A percentile compares a stretch with the other conserved stretches of the same genome.
phyloP scores from a whole-genome alignment of 352 stramenopile genomes.

The Halophytophthora polymorphica region DNA sequence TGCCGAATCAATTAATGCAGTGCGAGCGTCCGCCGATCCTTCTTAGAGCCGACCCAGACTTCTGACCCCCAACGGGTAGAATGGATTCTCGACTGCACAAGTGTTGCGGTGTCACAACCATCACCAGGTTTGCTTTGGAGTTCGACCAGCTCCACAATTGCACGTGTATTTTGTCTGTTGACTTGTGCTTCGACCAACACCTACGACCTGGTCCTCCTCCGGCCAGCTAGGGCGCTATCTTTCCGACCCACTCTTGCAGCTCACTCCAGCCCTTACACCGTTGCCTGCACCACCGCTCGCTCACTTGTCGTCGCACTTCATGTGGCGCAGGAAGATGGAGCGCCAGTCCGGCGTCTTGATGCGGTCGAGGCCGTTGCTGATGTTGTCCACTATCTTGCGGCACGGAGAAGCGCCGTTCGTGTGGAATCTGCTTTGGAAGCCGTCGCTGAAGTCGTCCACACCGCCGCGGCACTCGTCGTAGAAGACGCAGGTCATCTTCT shows the following conservation, averaged over 20 bases:
- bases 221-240: conserved; percentile 8
- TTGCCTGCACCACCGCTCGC: neutral
- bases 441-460: conserved; percentile 58
- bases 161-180: no score
- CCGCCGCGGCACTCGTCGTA: conserved; percentile 80
- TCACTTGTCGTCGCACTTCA: conserved; percentile 44
- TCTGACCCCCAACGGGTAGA: neutral
- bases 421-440: conserved; percentile 72
- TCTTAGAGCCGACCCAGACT: neutral
- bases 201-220: no score
- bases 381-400: conserved; percentile 49
- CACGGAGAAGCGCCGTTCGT: conserved; percentile 55
- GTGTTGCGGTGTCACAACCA: neutral
- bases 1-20: conserved; percentile 18
- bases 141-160: no score
- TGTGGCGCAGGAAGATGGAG: conserved; percentile 59
- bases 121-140: neutral
- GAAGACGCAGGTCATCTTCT: conserved; percentile 89
- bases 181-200: no score
- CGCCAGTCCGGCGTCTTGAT: conserved; percentile 77
- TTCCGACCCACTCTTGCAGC: conserved; percentile 16
- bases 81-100: neutral
- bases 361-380: conserved; percentile 51
- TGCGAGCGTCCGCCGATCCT: conserved; percentile 15
- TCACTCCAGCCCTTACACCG: conserved; percentile 3